Base-by-base conservation (phyloP, 768 basidiomycete genomes). In the Amylocystis lapponica region DNA sequence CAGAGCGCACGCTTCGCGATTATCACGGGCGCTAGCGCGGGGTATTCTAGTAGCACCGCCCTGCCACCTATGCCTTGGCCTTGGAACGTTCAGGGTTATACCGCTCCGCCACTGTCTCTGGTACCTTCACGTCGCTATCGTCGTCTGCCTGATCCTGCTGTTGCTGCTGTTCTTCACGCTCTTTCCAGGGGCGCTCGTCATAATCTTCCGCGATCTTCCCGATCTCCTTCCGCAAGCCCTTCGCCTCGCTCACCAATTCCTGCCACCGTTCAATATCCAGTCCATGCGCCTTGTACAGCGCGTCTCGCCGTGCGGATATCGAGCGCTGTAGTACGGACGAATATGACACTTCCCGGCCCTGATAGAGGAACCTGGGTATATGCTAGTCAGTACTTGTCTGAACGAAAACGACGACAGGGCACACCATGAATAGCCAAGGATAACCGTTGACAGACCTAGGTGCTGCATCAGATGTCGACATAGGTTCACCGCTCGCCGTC, bases 281-380 rank as follows among this genome's bases (percentile, higher is more conserved):
- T 1, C 79, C 80, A 20, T 70, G 72, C 21, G 70, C 51, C 48
- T 71, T 69, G 58, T 84, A 84, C 35, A 82, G 59, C 4, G 68
- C 63, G 39, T 76, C 67, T 22, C 78, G 75, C 1, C 79, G 68
- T 6, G 76, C 61, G 3, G 78, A 79, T 17, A 84, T 71, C 1
- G 77, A 80, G 10, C 70, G 66, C 44, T 78, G 69, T 9, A 84
- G 66, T 3, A 83, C 68, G 22, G 80, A 81, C 7, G 77, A 71
- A 54, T 83, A 83, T 0, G 79, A 80, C 0, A 83, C 79, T 56
- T 81, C 78, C 12, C 77, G 68, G 3, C 76, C 76, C 60, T 76
- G 74, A 56, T 78, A 77, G 0, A 79, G 59, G 54, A 80, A 79
- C 75, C 74, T 75, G 41, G 14, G 13, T n/a, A 20, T n/a, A n/a